Base-by-base conservation (phyloP, 2,329 filamentous ascomycete species). In the Coniochaeta prunicola region DNA sequence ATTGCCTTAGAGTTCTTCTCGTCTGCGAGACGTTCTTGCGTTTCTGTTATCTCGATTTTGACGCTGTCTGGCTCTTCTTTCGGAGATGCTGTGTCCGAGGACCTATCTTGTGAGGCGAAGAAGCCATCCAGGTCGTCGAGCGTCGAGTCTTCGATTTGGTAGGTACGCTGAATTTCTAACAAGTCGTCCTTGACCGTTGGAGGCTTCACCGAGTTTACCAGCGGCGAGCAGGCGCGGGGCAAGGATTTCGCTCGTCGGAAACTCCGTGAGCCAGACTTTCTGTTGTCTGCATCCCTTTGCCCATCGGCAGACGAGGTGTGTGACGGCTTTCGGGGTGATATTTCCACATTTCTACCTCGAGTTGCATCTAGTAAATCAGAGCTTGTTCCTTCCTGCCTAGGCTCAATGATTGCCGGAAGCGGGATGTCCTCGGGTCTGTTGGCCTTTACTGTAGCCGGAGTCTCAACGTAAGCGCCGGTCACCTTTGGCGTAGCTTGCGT, bases 91-190 rank as follows among this genome's bases (percentile, higher is more conserved):
- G 65, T 34, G 67, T 64, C 30, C 28, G 28, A 19, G 8, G 17
- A 2, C 33, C 10, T 36, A n/a, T 36, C 53, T n/a, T 70, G 71
- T n/a, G 72, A 72, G 31, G 69, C 67, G 28, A 84, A 65, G 40
- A 84, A 70, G 30, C 80, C 77, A 59, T 80, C 80, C 31, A 85
- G 72, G 61, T 85, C 80, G 54, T 85, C 82, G n/a, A 84, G 68
- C 0, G 82, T 85, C 1, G 80, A 83, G 64, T 85, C 83, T 19
- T 85, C 82, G 28, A 84, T 78, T 57, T 83, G 76, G 64, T 84
- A 77, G 50, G 70, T 72, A 17, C 75, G 75, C 61, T 82, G 76
- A 53, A 86, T 79, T 56, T 81, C 77, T 30, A 77, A 71, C 30
- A 85, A 69, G 63, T 86, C 83, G 59, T 84, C 81, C 58, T 75